Evolutionary conservation across 345 rosid genomes (phyloP).

Genomic region (Sonneratia alba): DNA sequence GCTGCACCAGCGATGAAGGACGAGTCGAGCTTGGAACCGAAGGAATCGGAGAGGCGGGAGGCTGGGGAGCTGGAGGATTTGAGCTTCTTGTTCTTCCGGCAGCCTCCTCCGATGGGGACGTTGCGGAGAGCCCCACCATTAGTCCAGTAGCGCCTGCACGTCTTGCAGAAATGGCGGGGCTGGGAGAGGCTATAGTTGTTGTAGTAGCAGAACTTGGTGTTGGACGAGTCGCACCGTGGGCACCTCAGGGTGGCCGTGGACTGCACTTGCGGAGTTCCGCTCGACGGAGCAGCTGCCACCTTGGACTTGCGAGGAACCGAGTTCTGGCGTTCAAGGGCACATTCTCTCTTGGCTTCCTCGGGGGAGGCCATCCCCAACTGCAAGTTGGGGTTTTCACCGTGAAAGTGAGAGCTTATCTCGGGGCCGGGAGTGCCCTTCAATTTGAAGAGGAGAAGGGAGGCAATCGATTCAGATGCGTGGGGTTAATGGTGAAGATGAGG

Average conservation of each 20-base stretch:
- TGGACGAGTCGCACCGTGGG: conserved; percentile 76
- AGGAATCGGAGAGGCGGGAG: conserved; percentile 24
- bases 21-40: conserved; percentile 28
- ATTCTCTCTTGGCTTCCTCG: neutral
- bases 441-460: neutral
- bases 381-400: too few species aligned
- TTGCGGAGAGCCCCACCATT: conserved; percentile 71
- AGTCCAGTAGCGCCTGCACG: conserved; percentile 83
- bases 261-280: conserved; percentile 18
- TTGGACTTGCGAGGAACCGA: neutral
- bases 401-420: too few species aligned
- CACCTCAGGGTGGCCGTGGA: conserved; percentile 35
- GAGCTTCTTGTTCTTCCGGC: conserved; percentile 68
- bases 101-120: conserved; percentile 78
- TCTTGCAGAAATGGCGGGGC: conserved; percentile 81
- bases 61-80: conserved; percentile 30
- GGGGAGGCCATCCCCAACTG: neutral
- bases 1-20: neutral
- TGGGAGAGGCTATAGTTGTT: conserved; percentile 87
- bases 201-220: conserved; percentile 90
- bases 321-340: neutral
- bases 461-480: neutral
- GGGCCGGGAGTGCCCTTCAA: too few species aligned
- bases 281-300: neutral
- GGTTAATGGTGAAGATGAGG: neutral